These are phyloP conservation scores for Amylocystis lapponica DNA, from an alignment of 768 basidiomycete genomes.

Conservation along the genomic window DNA sequence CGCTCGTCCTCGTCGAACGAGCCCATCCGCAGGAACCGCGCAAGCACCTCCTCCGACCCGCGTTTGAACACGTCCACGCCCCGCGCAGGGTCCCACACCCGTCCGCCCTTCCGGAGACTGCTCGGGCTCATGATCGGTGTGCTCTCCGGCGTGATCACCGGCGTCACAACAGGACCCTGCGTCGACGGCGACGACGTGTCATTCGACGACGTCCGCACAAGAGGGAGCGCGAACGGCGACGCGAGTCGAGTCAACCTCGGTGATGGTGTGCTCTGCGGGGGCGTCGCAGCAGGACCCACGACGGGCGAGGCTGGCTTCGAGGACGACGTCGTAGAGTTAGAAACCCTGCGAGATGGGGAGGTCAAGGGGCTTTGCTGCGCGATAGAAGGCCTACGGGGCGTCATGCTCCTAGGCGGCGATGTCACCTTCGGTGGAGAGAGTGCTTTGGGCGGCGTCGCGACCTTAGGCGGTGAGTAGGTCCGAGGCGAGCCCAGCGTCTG, in stretches of 20 bases:
- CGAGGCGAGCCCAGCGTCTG: constrained; percentile 23
- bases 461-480: constrained; percentile 21
- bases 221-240: constrained; percentile 18
- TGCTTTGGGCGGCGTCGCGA: constrained; percentile 6
- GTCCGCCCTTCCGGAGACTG: constrained; percentile 35
- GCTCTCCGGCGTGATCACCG: constrained; percentile 22
- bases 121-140: constrained; percentile 15
- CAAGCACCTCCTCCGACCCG: constrained; percentile 82
- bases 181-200: constrained; percentile 55
- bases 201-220: constrained; percentile 37
- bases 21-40: constrained; percentile 76
- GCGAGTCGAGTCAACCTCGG: constrained; percentile 18
- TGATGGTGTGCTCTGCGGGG: constrained; percentile 14
- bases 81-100: constrained; percentile 84
- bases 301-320: constrained; percentile 17
- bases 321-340: constrained; percentile 5
- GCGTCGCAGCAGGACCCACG: constrained; percentile 13
- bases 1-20: constrained; percentile 55
- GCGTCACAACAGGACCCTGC: constrained; percentile 40
- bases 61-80: constrained; percentile 83
- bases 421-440: constrained; percentile 16
- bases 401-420: constrained; percentile 5
- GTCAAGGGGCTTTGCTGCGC: constrained; percentile 7
- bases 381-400: constrained; percentile 8
- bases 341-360: constrained; percentile 1